Base-by-base conservation (phyloP, 2,329 filamentous ascomycete species). In the Byssochlamys sp. region DNA sequence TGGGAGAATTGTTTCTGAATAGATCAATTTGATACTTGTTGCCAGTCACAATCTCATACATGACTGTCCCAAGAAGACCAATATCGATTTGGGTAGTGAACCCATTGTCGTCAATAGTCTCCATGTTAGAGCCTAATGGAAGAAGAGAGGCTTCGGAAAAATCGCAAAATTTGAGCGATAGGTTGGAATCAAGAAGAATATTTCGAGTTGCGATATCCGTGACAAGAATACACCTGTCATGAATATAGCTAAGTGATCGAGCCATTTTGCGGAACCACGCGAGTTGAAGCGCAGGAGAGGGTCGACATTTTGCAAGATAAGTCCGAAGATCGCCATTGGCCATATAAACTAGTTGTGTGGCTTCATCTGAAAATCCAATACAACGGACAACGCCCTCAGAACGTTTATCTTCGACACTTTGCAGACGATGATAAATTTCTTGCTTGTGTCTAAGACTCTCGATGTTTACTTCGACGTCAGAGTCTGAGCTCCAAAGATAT, bases 31-130 rank as follows among this genome's bases (percentile, higher is more conserved):
- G 59, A 55, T 60, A 69, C 11, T 58, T 57, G 3, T 57, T 28
- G 4, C 61, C 61, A 14, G 66, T 66, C 3, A 65, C 53, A 26
- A 70, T 58, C 57, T 70, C 63, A 55, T 67, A 72, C 33, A 70
- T 67, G 12, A 71, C 68, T 33, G 64, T 58, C 3, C 67, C 69
- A 26, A 72, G 62, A 25, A 64, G 63, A 1, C 65, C 67, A 53
- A 73, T 66, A 57, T 72, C 67, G 9, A 61, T 69, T 26, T 62
- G 60, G 14, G 63, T 61, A 1, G 65, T 65, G 54, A 61, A 71
- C 28, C 66, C 67, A 51, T 61, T 57, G 28, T 71, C 66, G 55
- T 70, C 63, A 11, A 59, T 60, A 11, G 59, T 59, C 11, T 67
- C 59, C 59, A 73, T 68, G 58, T 65, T 33, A 25, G 59, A 55